Percentiles rank a stretch among this genome's conserved stretches.
Conservation (phyloP, 257 asterid species). For the Solanum microdontum region DNA sequence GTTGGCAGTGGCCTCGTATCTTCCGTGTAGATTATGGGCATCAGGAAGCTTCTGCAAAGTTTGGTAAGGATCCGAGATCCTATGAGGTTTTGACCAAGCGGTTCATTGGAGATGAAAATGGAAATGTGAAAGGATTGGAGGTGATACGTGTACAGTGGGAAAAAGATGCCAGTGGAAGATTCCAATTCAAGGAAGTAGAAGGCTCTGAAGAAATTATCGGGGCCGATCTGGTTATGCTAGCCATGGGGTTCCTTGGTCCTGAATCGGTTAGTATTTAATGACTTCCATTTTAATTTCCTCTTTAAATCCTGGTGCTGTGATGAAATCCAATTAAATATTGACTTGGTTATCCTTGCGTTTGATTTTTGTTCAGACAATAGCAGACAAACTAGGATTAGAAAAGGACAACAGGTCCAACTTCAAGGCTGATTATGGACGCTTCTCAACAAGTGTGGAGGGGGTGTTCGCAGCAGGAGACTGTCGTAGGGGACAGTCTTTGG, state of each 20-base stretch:
- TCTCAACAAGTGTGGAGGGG: conserved; percentile 75
- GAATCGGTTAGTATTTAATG: conserved; percentile 57
- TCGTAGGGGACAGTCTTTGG: conserved; percentile 91
- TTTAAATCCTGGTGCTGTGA: background rate
- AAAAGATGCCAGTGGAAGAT: conserved; percentile 78
- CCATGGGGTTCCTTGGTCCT: conserved; percentile 99
- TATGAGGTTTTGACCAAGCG: conserved; percentile 89
- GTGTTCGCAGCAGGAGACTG: conserved; percentile 99
- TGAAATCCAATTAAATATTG: background rate
- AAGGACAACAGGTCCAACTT: conserved; percentile 72
- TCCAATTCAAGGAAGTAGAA: conserved; percentile 86
- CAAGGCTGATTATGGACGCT: conserved; percentile 87
- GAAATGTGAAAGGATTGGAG: conserved; percentile 75
- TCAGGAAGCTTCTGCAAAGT: conserved; percentile 85
- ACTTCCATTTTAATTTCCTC: background rate
- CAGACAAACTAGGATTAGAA: conserved; percentile 78
- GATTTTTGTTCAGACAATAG: conserved; percentile 38
- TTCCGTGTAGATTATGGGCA: conserved; percentile 97
- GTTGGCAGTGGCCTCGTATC: conserved; percentile 82
- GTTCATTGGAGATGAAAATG: conserved; percentile 75
- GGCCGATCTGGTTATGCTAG: conserved; percentile 78
- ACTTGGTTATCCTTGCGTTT: background rate
- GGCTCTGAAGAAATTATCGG: conserved; percentile 89
- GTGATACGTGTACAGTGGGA: conserved; percentile 77
- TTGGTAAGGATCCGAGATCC: conserved; percentile 94